A percentile compares a stretch with the other conserved stretches of the same genome.
Evolutionary conservation across 495 filamentous ascomycete genomes (phyloP).

Genomic region (Aspergillus ostianus): DNA sequence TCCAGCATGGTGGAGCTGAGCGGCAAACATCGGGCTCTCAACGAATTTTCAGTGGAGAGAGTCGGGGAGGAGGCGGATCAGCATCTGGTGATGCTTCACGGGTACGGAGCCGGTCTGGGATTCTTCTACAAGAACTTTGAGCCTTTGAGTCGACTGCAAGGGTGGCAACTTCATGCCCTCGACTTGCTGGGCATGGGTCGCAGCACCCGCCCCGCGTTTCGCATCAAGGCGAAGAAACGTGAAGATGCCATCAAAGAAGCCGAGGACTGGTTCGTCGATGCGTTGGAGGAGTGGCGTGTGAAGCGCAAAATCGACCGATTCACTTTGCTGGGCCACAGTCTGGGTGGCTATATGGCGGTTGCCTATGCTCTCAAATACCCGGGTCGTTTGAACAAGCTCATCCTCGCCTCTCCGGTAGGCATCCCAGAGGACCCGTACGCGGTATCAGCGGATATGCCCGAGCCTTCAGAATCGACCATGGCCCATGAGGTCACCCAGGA

Average conservation of each 20-base stretch:
- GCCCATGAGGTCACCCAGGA: slow-evolving; percentile 74
- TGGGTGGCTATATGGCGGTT: slow-evolving; percentile 92
- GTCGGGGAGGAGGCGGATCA: slow-evolving; percentile 71
- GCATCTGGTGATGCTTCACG: slow-evolving; percentile 95
- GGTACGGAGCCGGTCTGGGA: slow-evolving; percentile 91
- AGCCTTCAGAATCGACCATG: slow-evolving; percentile 66
- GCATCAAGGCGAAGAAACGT: slow-evolving; percentile 74
- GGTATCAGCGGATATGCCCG: slow-evolving; percentile 75
- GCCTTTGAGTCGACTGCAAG: slow-evolving; percentile 66
- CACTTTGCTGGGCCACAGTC: slow-evolving; percentile 86
- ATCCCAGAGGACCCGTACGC: slow-evolving; percentile 95
- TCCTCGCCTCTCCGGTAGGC: slow-evolving; percentile 89
- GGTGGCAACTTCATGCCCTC: slow-evolving; percentile 89
- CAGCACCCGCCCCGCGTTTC: slow-evolving; percentile 79
- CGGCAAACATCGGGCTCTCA: slow-evolving; percentile 83
- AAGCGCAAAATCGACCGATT: slow-evolving; percentile 87
- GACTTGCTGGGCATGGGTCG: slow-evolving; percentile 95
- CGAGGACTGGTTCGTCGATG: slow-evolving; percentile 94
- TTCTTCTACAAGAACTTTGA: slow-evolving; percentile 99
- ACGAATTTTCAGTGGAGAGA: slow-evolving; percentile 90
- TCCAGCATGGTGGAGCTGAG: slow-evolving; percentile 79
- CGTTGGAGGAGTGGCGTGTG: slow-evolving; percentile 92
- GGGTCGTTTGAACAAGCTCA: slow-evolving; percentile 89
- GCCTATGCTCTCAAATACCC: slow-evolving; percentile 97
- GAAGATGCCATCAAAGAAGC: slow-evolving; percentile 84